Percentiles rank a stretch among this genome's conserved stretches.
Conservation (phyloP, 768 basidiomycete species). For the Mycena capillaripes region DNA sequence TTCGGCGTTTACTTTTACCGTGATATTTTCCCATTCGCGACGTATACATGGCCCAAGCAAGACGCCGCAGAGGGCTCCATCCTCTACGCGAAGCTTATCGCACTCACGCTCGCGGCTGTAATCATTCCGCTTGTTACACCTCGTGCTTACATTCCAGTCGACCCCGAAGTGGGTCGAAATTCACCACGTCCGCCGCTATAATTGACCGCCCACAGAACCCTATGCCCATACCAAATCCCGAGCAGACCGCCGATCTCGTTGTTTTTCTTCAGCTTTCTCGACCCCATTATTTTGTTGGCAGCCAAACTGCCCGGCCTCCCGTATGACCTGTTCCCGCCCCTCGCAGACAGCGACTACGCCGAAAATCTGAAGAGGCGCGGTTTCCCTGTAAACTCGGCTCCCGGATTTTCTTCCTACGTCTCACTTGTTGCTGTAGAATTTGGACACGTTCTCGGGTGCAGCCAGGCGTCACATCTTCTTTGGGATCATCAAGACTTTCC, state of each 20-base stretch:
- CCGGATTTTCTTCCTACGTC: too few species aligned
- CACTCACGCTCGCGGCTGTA: constrained; percentile 59
- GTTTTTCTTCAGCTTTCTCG: constrained; percentile 65
- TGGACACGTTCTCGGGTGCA: constrained; percentile 36
- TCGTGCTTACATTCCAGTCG: constrained; percentile 64
- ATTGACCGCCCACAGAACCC: constrained; percentile 47
- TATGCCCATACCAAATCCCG: constrained; percentile 50
- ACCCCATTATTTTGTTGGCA: constrained; percentile 62
- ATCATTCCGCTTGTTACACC: constrained; percentile 68
- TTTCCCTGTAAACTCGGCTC: too few species aligned
- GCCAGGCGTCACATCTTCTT: constrained; percentile 29
- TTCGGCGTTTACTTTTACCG: constrained; percentile 62
- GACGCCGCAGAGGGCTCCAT: constrained; percentile 61
- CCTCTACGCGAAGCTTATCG: constrained; percentile 64
- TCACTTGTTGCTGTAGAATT: too few species aligned
- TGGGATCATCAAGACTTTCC: constrained; percentile 32
- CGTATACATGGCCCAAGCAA: constrained; percentile 57
- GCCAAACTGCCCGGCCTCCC: constrained; percentile 58
- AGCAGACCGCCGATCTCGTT: constrained; percentile 65
- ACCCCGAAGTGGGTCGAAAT: constrained; percentile 55
- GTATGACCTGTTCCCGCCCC: constrained; percentile 69
- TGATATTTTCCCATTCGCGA: constrained; percentile 71
- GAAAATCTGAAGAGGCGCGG: constrained; percentile 31
- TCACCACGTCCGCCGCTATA: not conserved
- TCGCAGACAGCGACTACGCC: constrained; percentile 58